Percentiles rank a stretch among this genome's conserved stretches.
Evolutionary conservation across 106 monocot species (phyloP).

Genomic region (Platanthera zijinensis): DNA sequence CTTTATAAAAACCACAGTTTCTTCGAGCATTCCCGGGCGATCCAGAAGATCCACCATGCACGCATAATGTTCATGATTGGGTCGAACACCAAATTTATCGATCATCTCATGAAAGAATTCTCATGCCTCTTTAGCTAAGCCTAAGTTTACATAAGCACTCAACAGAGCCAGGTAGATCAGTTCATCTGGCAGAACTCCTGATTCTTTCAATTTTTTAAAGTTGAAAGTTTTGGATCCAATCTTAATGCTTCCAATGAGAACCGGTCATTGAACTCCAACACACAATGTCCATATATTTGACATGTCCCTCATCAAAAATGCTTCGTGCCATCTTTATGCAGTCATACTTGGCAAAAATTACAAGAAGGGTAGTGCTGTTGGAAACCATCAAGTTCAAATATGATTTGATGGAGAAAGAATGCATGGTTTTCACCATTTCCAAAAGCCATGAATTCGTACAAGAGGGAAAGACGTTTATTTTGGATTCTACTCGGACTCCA

Average conservation of each 20-base stretch:
- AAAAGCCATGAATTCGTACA: slow-evolving; percentile 13
- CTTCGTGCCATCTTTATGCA: slow-evolving; percentile 23
- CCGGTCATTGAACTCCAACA: slow-evolving; percentile 32
- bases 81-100: not conserved
- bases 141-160: slow-evolving; percentile 19
- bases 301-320: slow-evolving; percentile 20
- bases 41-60: slow-evolving; percentile 29
- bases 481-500: slow-evolving; percentile 14
- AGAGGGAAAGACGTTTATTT: slow-evolving; percentile 23
- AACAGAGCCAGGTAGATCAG: slow-evolving; percentile 17
- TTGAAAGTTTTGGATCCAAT: slow-evolving; percentile 15
- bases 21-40: slow-evolving; percentile 6
- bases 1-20: slow-evolving; percentile 11
- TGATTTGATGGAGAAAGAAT: slow-evolving; percentile 20
- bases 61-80: slow-evolving; percentile 16
- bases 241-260: slow-evolving; percentile 25
- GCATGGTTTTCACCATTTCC: slow-evolving; percentile 11
- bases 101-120: slow-evolving; percentile 17
- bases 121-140: slow-evolving; percentile 11
- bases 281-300: slow-evolving; percentile 15
- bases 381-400: slow-evolving; percentile 5
- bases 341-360: slow-evolving; percentile 33
- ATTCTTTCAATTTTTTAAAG: slow-evolving; percentile 22
- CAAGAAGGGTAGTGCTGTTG: slow-evolving; percentile 20
- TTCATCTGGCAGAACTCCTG: slow-evolving; percentile 14